Evolutionary conservation across 768 basidiomycete species (phyloP), one percentile per base, ranked within the genome.

Genomic region (Atractiella rhizophila): DNA sequence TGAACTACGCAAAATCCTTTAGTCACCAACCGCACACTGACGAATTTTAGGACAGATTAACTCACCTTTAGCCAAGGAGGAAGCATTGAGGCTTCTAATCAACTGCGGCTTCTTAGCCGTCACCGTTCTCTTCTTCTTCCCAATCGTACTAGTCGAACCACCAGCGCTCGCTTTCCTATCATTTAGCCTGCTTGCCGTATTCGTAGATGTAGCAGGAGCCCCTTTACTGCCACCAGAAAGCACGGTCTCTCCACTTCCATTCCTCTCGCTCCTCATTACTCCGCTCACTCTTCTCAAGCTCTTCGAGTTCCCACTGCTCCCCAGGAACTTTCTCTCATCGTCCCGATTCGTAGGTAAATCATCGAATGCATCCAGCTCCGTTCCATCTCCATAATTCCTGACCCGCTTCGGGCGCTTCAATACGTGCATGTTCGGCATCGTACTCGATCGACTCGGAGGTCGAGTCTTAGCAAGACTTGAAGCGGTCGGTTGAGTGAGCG

Each of bases 31-130:
- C n/a, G n/a, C n/a, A n/a, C n/a, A n/a, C n/a, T n/a, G n/a, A n/a
- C n/a, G n/a, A n/a, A 8, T 20, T 4, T 41, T 39, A 45, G 28
- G 13, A 37, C 31, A 11, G 5, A 28, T 33, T 31, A 25, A 40
- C 68, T 24, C 47, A 85, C 82, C 73, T 69, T 81, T 85, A 10
- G 79, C 67, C 19, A 68, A 66, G 43, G 60, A 59, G 28, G 63
- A 55, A 45, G 73, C 71, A 46, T 76, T 75, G 20, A 85, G 61
- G 60, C 85, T 78, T 23, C 79, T 73, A 48, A 86, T 86, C 19
- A 88, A 65, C 2, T 80, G 83, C 3, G 82, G 83, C 57, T 81
- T 82, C 53, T 74, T 66, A 35, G 45, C 41, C 31, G 39, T 43
- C 42, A 48, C 47, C 42, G 30, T 39, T 20, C 13, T 27, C 45